Evolutionary conservation across 2,329 filamentous ascomycete genomes (phyloP).

Genomic region (Diplodia corticola): DNA sequence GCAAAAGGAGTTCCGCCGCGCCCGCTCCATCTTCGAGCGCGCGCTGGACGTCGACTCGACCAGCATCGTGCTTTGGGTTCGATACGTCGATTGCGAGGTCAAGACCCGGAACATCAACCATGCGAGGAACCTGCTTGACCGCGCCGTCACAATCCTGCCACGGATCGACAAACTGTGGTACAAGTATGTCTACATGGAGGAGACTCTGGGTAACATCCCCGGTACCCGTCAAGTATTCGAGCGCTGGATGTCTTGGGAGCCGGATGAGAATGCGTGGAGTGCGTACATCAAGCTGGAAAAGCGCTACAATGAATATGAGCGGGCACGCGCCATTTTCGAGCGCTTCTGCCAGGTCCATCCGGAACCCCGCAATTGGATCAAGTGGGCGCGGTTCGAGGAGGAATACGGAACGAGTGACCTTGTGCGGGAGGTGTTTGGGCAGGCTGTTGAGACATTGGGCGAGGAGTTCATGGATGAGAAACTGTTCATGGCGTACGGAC

Average conservation of each 20-base stretch:
- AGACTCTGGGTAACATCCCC: constrained; percentile 91
- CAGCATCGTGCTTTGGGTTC: constrained; percentile 82
- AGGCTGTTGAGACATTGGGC: constrained; percentile 82
- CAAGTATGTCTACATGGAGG: constrained; percentile 98
- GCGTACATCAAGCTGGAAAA: constrained; percentile 98
- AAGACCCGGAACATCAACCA: constrained; percentile 95
- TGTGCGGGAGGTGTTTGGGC: constrained; percentile 88
- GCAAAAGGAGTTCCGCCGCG: constrained; percentile 93
- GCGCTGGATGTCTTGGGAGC: constrained; percentile 98
- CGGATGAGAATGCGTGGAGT: constrained; percentile 91
- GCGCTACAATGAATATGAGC: constrained; percentile 86
- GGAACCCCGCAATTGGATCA: constrained; percentile 96
- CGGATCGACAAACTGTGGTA: constrained; percentile 97
- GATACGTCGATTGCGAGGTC: constrained; percentile 96
- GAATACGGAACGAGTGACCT: constrained; percentile 89
- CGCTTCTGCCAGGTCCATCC: constrained; percentile 91
- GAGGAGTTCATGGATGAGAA: constrained; percentile 97
- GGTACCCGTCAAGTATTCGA: constrained; percentile 94
- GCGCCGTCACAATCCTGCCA: constrained; percentile 88
- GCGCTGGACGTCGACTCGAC: constrained; percentile 90
- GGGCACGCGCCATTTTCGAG: constrained; percentile 86
- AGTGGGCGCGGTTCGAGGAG: constrained; percentile 97
- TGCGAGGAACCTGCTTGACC: constrained; percentile 88
- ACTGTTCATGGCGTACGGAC: constrained; percentile 92
- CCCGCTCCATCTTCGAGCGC: constrained; percentile 89